A percentile compares a stretch with the other conserved stretches of the same genome.
Evolutionary conservation across 2,329 filamentous ascomycete genomes (phyloP).

Genomic region (Alternaria sp.): DNA sequence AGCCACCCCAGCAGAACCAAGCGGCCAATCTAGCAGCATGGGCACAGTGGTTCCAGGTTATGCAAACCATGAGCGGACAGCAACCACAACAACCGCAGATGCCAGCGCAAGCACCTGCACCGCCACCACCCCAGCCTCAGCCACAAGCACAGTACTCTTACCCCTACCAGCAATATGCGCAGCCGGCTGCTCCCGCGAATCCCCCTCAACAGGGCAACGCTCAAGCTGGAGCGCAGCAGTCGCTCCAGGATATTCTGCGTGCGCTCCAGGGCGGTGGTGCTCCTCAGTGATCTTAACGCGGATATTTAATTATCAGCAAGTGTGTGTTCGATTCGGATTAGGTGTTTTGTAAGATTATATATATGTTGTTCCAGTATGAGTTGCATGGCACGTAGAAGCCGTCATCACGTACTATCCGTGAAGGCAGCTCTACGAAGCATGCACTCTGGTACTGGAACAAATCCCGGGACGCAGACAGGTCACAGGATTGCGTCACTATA

Average conservation of each 20-base stretch:
- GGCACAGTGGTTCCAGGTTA: constrained; percentile 38
- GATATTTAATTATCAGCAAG: not conserved
- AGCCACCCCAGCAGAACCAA: constrained; percentile 29
- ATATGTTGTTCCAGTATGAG: not conserved
- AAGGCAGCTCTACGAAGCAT: not conserved
- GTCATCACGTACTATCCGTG: no score
- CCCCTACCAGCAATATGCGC: constrained; percentile 33
- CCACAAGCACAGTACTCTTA: constrained; percentile 33
- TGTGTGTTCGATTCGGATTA: not conserved
- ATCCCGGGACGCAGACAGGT: not conserved
- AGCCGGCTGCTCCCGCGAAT: constrained; percentile 27
- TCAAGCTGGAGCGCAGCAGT: constrained; percentile 32
- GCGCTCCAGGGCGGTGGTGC: constrained; percentile 33
- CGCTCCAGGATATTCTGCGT: constrained; percentile 42
- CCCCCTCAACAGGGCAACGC: constrained; percentile 23
- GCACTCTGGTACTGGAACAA: not conserved
- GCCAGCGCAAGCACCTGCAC: constrained; percentile 25
- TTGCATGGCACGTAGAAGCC: not conserved
- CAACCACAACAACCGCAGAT: constrained; percentile 27
- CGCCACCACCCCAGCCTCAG: constrained; percentile 27
- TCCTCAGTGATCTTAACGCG: not conserved
- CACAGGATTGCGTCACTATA: not conserved
- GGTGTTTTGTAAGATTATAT: constrained; percentile 11
- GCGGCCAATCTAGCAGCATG: constrained; percentile 37
- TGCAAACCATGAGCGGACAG: constrained; percentile 31